phyloP scores from a whole-genome alignment of 176 grass and related monocot species.

The Neostapfia colusana region DNA sequence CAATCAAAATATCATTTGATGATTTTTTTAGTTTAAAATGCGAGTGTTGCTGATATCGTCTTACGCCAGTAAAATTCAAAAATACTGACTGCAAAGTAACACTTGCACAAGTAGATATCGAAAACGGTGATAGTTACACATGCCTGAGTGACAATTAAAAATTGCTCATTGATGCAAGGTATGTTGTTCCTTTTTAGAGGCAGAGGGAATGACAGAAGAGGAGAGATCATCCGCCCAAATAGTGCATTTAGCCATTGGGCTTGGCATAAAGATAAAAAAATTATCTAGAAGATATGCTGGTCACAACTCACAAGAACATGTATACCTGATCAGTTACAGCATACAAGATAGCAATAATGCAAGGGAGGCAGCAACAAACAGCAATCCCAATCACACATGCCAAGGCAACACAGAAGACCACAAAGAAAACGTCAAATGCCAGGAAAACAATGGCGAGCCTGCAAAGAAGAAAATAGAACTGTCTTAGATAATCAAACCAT shows the following conservation, averaged over 20 bases:
- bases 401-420: constrained; percentile 91
- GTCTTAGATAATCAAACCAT: constrained; percentile 40
- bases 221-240: neutral
- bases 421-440: constrained; percentile 99
- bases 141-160: neutral
- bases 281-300: constrained; percentile 16
- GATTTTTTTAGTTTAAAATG: neutral
- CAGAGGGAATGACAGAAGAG: neutral
- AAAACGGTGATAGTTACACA: neutral
- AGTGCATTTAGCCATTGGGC: constrained; percentile 6
- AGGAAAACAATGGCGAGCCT: constrained; percentile 95
- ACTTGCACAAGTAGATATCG: neutral
- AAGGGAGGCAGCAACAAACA: constrained; percentile 96
- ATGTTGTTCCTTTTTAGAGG: neutral
- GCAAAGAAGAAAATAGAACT: constrained; percentile 32
- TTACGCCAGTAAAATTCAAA: constrained; percentile 13
- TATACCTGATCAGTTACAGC: constrained; percentile 95
- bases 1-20: neutral
- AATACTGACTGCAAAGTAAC: neutral
- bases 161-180: neutral
- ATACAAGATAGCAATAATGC: constrained; percentile 98
- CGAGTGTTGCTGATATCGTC: neutral
- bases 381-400: constrained; percentile 92
- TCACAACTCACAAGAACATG: neutral
- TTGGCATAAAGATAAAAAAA: neutral